phyloP scores from a whole-genome alignment of 192 early-diverging fungal genomes.

The Dissophora ornata region DNA sequence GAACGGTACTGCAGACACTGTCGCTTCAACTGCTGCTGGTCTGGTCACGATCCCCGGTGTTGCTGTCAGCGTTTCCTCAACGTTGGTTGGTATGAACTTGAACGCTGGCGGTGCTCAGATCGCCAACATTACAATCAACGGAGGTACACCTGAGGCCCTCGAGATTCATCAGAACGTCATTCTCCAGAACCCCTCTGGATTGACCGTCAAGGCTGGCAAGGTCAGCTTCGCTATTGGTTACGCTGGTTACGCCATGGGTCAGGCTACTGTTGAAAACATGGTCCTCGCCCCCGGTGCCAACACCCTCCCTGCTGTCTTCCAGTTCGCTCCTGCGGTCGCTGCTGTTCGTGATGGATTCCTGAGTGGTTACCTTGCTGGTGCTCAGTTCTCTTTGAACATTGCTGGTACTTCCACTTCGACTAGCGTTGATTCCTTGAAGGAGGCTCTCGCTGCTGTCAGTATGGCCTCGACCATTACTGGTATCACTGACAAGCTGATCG shows the following conservation, averaged over 20 bases:
- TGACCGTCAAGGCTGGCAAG: constrained; percentile 62
- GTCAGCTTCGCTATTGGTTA: constrained; percentile 55
- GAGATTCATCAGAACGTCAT: constrained; percentile 55
- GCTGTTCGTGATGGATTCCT: constrained; percentile 53
- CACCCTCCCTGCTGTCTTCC: constrained; percentile 52
- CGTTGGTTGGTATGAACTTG: constrained; percentile 65
- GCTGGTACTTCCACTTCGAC: constrained; percentile 55
- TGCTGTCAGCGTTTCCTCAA: constrained; percentile 59
- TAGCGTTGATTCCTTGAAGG: constrained; percentile 52
- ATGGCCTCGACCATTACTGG: constrained; percentile 55
- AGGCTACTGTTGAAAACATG: constrained; percentile 55
- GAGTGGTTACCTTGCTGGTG: constrained; percentile 55
- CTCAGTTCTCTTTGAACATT: constrained; percentile 51
- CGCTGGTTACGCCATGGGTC: constrained; percentile 50
- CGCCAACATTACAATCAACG: constrained; percentile 62
- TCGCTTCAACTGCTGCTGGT: constrained; percentile 66
- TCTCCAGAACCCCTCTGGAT: constrained; percentile 63
- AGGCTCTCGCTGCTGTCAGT: constrained; percentile 56
- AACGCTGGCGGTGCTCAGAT: constrained; percentile 60
- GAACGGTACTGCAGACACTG: constrained; percentile 62
- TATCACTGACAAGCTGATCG: constrained; percentile 57
- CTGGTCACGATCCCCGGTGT: constrained; percentile 62
- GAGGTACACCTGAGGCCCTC: constrained; percentile 60
- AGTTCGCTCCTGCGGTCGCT: constrained; percentile 43
- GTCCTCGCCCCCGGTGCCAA: constrained; percentile 62